Percentiles rank a stretch among this genome's conserved stretches.
Conservation (phyloP, 305 asterid species). For the Ruellia speciosa region DNA sequence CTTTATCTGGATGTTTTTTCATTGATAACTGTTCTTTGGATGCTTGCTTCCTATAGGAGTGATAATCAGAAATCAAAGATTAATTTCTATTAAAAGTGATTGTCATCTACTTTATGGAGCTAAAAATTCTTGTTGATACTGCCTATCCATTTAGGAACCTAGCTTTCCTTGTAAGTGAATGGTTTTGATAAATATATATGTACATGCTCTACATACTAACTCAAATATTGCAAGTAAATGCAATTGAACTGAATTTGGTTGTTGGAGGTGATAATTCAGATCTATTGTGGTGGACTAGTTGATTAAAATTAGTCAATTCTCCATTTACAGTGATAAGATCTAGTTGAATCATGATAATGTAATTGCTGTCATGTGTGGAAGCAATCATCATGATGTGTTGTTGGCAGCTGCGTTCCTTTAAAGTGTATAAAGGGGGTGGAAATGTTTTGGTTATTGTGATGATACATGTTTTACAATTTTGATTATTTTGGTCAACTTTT, state of each 20-base stretch:
- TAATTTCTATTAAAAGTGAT: no score
- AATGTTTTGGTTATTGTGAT: slow-evolving; percentile 8
- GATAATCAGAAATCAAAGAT: no score
- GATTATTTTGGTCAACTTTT: not conserved
- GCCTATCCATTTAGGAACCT: not conserved
- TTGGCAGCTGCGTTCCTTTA: slow-evolving; percentile 4
- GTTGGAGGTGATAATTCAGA: not conserved
- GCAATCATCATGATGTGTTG: not conserved
- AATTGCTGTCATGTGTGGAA: not conserved
- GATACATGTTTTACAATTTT: slow-evolving; percentile 14
- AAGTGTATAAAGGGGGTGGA: slow-evolving; percentile 11
- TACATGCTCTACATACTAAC: no score
- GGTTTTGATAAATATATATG: no score
- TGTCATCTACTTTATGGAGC: no score
- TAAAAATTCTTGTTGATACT: no score
- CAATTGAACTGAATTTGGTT: slow-evolving; percentile 11
- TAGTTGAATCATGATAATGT: slow-evolving; percentile 9
- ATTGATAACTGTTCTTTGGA: no score
- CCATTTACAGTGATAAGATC: slow-evolving; percentile 4
- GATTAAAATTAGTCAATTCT: slow-evolving; percentile 1
- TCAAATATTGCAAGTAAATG: no score
- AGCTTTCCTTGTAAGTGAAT: no score
- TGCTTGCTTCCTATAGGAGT: no score
- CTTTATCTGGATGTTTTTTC: no score
- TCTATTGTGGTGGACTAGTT: not conserved